Conservation (phyloP, 164 flowering plant species). For the Vitis amurensis region DNA sequence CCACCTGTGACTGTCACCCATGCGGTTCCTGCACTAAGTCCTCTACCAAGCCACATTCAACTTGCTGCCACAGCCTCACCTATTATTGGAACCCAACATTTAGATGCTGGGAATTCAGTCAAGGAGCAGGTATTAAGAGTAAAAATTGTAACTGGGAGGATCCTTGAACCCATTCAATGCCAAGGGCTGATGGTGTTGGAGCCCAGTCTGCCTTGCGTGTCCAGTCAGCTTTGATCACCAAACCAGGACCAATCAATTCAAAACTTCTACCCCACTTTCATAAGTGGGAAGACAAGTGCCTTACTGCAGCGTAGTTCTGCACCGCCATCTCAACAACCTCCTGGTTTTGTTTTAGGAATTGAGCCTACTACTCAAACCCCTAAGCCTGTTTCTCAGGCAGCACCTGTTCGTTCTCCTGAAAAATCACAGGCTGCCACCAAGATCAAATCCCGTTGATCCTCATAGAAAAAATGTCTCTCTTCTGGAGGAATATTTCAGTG, state of each 20-base stretch:
- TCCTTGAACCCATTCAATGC: constrained; percentile 56
- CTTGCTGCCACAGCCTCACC: too few relatives aligned
- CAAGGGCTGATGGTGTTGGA: constrained; percentile 34
- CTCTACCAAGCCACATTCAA: constrained; percentile 34
- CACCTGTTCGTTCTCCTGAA: constrained; percentile 22
- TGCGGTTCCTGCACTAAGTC: constrained; percentile 40
- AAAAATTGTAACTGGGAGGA: constrained; percentile 68
- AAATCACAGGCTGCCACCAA: constrained; percentile 28
- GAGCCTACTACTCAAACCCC: constrained; percentile 28
- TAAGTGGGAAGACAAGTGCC: constrained; percentile 58
- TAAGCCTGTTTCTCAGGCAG: constrained; percentile 22
- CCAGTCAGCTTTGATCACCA: constrained; percentile 38
- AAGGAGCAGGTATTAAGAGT: constrained; percentile 43
- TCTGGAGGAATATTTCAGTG: constrained; percentile 64
- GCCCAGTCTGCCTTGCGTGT: constrained; percentile 31
- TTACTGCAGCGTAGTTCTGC: constrained; percentile 55
- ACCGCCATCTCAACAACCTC: constrained; percentile 24
- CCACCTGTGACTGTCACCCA: constrained; percentile 34
- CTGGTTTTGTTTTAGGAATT: constrained; percentile 22
- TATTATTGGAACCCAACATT: too few relatives aligned
- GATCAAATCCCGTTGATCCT: constrained; percentile 37
- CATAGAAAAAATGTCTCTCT: constrained; percentile 50
- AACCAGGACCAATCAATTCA: constrained; percentile 37
- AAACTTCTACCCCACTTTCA: constrained; percentile 57
- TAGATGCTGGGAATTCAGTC: constrained; percentile 64